phyloP scores from a whole-genome alignment of 148 eudicot species.

The Bassia scoparia region DNA sequence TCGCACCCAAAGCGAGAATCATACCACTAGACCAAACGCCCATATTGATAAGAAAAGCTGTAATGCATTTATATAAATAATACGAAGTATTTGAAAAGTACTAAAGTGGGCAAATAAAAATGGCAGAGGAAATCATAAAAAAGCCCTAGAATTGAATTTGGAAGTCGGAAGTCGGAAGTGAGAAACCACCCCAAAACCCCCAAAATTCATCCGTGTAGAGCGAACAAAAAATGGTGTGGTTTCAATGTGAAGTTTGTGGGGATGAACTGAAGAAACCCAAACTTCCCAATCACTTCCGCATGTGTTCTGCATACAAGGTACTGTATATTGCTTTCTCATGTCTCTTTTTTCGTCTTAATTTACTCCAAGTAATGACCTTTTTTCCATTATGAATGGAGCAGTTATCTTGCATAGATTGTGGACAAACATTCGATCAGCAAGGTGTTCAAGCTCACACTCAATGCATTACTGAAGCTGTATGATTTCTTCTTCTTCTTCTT shows the following conservation, averaged over 20 bases:
- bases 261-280: conserved; percentile 90
- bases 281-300: conserved; percentile 70
- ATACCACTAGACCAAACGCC: conserved; percentile 50
- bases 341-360: neutral
- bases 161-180: neutral
- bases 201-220: too few species aligned
- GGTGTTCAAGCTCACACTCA: conserved; percentile 76
- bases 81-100: too few species aligned
- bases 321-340: neutral
- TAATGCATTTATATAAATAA: too few species aligned
- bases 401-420: conserved; percentile 91
- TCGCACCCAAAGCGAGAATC: conserved; percentile 48
- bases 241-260: conserved; percentile 91
- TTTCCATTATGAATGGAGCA: conserved; percentile 9
- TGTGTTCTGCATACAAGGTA: conserved; percentile 66
- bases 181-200: neutral
- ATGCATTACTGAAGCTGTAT: conserved; percentile 86
- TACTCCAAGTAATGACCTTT: neutral
- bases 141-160: neutral
- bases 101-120: neutral
- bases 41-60: neutral
- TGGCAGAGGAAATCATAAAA: neutral
- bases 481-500: neutral
- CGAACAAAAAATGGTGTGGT: conserved; percentile 66
- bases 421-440: conserved; percentile 55